Percentiles rank a stretch among this genome's conserved stretches.
Evolutionary conservation across 2,329 filamentous ascomycete genomes (phyloP).

Genomic region (Apiospora marii): DNA sequence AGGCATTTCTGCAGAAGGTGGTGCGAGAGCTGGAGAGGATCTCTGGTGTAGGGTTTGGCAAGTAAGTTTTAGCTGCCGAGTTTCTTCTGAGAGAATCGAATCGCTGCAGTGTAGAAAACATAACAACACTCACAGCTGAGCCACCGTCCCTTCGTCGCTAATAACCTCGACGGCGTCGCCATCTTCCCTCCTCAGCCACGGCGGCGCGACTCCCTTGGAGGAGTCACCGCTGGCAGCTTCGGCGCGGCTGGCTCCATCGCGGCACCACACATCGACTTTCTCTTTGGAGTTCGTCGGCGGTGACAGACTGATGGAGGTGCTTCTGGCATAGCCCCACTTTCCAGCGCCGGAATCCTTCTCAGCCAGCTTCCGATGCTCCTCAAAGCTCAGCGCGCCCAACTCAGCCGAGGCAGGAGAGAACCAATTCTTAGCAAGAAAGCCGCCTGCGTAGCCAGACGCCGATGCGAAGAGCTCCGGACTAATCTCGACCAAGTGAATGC

Average conservation of each 20-base stretch:
- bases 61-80: slow-evolving; percentile 3
- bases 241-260: slow-evolving; percentile 68
- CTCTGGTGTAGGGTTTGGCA: slow-evolving; percentile 50
- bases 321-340: slow-evolving; percentile 59
- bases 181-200: slow-evolving; percentile 64
- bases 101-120: neutral
- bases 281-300: slow-evolving; percentile 45
- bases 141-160: slow-evolving; percentile 65
- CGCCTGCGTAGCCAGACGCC: slow-evolving; percentile 77
- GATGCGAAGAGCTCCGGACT: slow-evolving; percentile 70
- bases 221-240: slow-evolving; percentile 53
- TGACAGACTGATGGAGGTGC: slow-evolving; percentile 64
- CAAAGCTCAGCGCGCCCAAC: slow-evolving; percentile 73
- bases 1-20: slow-evolving; percentile 68
- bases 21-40: slow-evolving; percentile 70
- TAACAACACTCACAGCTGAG: slow-evolving; percentile 65
- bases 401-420: slow-evolving; percentile 64
- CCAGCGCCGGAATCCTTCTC: slow-evolving; percentile 62
- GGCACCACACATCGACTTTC: slow-evolving; percentile 70
- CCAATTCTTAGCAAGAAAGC: slow-evolving; percentile 79
- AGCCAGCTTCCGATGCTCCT: slow-evolving; percentile 71
- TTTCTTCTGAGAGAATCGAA: neutral
- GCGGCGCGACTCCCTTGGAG: slow-evolving; percentile 50
- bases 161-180: slow-evolving; percentile 68
- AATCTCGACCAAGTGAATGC: slow-evolving; percentile 57